Percentiles rank a stretch among this genome's conserved stretches.
These are phyloP conservation scores for Ziziphus jujuba DNA, from an alignment of 306 rosid genomes.

Conservation along the genomic window DNA sequence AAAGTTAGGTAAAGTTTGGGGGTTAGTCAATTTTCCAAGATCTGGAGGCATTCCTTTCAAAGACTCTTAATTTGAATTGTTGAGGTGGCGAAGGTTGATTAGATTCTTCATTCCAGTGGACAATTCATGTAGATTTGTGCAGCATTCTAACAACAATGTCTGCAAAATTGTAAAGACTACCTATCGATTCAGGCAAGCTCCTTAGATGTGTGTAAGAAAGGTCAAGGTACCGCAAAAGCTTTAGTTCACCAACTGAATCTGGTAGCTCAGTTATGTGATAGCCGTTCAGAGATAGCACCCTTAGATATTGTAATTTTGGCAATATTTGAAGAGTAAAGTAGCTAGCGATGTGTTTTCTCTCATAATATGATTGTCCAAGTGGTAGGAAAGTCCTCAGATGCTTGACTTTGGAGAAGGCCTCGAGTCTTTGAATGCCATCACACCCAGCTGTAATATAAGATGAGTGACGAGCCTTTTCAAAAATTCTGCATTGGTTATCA, in stretches of 20 bases:
- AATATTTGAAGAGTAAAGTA: too few relatives aligned
- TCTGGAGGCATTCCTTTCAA: background rate
- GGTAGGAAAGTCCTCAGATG: too few relatives aligned
- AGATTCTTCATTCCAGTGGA: background rate
- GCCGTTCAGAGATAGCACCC: background rate
- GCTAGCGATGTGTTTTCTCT: too few relatives aligned
- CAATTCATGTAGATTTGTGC: background rate
- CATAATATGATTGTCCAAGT: too few relatives aligned
- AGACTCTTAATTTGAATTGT: background rate
- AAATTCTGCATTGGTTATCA: background rate
- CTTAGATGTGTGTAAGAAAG: background rate
- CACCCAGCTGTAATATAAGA: background rate
- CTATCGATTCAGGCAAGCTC: slow-evolving; percentile 1
- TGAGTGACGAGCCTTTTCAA: background rate
- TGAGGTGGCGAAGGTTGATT: background rate
- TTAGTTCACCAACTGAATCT: background rate
- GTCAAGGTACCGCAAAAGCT: slow-evolving; percentile 14
- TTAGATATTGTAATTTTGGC: slow-evolving; percentile 1
- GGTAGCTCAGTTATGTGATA: background rate
- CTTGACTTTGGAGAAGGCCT: too few relatives aligned
- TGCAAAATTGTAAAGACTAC: slow-evolving; percentile 15
- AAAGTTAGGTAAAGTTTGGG: background rate
- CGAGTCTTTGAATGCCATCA: background rate
- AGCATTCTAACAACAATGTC: background rate
- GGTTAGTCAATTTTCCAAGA: background rate